A percentile compares a stretch with the other conserved stretches of the same genome.
phyloP scores from a whole-genome alignment of 2,329 filamentous ascomycete species.

The Venturia pyrina region DNA sequence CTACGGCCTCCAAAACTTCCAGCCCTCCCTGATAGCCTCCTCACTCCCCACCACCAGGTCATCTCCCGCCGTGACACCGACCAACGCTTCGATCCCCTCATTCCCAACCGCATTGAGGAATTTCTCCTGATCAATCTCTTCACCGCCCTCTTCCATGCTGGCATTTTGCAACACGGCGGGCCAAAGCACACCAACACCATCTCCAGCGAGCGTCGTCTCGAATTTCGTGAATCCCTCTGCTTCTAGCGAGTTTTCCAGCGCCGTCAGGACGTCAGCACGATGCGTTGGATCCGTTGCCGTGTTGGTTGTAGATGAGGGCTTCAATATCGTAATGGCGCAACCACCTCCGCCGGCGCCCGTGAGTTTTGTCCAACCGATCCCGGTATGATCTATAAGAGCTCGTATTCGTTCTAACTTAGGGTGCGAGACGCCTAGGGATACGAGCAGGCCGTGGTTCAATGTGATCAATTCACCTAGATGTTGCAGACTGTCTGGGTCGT shows the following conservation, averaged over 20 bases:
- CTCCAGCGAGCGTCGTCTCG: conserved; percentile 80
- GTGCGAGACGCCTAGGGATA: conserved; percentile 89
- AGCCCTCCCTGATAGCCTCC: conserved; percentile 50
- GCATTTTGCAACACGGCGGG: conserved; percentile 84
- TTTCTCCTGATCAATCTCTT: conserved; percentile 86
- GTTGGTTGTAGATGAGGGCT: conserved; percentile 39
- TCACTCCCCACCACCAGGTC: conserved; percentile 19
- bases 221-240: conserved; percentile 67
- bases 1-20: conserved; percentile 69
- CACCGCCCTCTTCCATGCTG: conserved; percentile 68
- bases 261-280: conserved; percentile 37
- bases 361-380: conserved; percentile 93
- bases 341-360: conserved; percentile 93
- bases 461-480: conserved; percentile 79
- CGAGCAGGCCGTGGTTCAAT: conserved; percentile 86
- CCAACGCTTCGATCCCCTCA: conserved; percentile 76
- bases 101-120: conserved; percentile 77
- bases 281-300: conserved; percentile 12
- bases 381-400: conserved; percentile 71
- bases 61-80: conserved; percentile 58
- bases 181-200: conserved; percentile 90
- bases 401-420: conserved; percentile 85
- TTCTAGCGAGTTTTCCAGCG: conserved; percentile 51
- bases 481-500: conserved; percentile 53
- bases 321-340: conserved; percentile 85